Evolutionary conservation across 768 basidiomycete species (phyloP), one percentile per base, ranked within the genome.

Genomic region (Xanthoconium stramineum): DNA sequence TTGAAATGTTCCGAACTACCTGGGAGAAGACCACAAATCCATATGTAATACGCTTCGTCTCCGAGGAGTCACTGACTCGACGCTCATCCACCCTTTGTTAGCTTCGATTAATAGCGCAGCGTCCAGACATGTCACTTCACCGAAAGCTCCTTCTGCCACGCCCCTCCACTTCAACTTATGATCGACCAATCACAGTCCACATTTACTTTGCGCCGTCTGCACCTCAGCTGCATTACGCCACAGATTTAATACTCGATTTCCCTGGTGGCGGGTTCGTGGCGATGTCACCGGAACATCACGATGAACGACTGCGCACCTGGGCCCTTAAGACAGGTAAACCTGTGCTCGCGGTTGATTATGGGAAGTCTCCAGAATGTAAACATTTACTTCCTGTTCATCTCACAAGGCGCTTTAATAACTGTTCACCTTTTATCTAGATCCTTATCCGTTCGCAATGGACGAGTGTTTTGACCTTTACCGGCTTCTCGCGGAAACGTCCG

Each of bases 11-110:
- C 24, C 85, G 97, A 3, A 79, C 83, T 17, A 98, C 94, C 24
- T 99, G 97, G 97, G 95, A 96, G 73, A 99, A 99, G 78, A 92
- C 93, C 0, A 80, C 81, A 2, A 96, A 98, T 73, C 97, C 95
- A 57, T 90, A 92, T 75, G 93, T 92, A 65, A 61, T 51, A 12
- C 50, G 30, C 55, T 40, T 35, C 59, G 83, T 68, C 20, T 61
- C 58, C 48, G 53, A 58, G 56, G 52, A 56, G 7, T 49, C 47
- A 58, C 56, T 52, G 37, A 46, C 40, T 13, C 36, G 9, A 15
- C 29, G 9, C 55, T 59, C 15, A 58, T 54, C 53, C 33, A 64
- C 39, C 24, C 53, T 43, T 38, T 55, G 45, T 47, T 55, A 93
- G 91, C 76, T 97, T 61, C 88, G 89, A 32, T 69, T 87, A 15